Evolutionary conservation across 2,329 filamentous ascomycete genomes (phyloP), one percentile per base, ranked within the genome.

Genomic region (Penicillium sp.): DNA sequence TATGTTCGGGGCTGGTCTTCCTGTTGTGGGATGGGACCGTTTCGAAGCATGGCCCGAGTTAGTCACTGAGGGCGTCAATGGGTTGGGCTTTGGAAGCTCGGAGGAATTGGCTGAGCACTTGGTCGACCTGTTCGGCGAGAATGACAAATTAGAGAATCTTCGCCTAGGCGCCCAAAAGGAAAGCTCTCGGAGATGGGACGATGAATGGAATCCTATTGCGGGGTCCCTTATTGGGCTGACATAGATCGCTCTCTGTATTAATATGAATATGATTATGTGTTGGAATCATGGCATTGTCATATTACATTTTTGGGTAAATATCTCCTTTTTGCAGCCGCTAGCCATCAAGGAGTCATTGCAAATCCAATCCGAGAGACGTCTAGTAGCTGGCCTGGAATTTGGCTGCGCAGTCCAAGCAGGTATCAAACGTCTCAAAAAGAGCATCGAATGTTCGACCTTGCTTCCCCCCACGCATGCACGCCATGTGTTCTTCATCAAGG

Each of bases 1-100:
- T 73, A 97, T 99, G 93, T 97, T 99, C 73, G 94, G 94, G 2
- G 89, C 93, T 0, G 94, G 93, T 0, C 79, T 99, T 29, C 94
- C 94, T 0, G 94, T 99, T 0, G 87, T 89, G 0, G 93, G 92
- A 4, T 97, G 94, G 82, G 85, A 85, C 27, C 83, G 84, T 2
- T 99, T 96, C 70, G 87, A 93, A 71, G 93, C 93, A 61, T 96
- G 96, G 82, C 81, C 85, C 2, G 94, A 99, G 77, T 79, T 99
- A n/a, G 90, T 99, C 27, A 88, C 84, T 52, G 93, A 97, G 68
- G 89, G 90, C 0, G 81, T 87, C 40, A 97, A 97, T 71, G 94
- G 94, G 1, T 84, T 85, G 66, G 93, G 94, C 0, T 99, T 99
- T 69, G 85, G 85, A 63, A 90, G 85, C 51, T 82, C 87, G 0